Evolutionary conservation across 345 rosid species (phyloP).

Genomic region (Camelina laxa): DNA sequence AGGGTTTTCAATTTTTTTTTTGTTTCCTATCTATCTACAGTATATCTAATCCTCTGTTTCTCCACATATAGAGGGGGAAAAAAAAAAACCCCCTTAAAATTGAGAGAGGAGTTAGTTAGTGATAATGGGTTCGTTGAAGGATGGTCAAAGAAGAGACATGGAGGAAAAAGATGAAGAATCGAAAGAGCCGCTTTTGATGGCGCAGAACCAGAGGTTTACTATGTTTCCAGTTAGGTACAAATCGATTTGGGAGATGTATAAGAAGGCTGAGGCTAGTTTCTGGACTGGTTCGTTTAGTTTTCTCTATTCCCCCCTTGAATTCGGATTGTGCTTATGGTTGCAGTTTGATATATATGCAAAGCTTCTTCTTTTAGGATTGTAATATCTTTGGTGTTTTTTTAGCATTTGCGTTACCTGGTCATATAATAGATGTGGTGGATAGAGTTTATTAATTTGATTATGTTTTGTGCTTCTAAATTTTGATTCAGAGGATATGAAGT

Average conservation of each 20-base stretch:
- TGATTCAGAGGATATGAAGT: not conserved
- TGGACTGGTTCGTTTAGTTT: conserved; percentile 67
- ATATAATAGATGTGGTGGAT: not conserved
- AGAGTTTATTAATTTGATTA: not conserved
- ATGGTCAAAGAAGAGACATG: conserved; percentile 23
- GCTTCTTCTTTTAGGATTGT: conserved; percentile 3
- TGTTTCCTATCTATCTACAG: not conserved
- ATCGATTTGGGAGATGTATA: conserved; percentile 94
- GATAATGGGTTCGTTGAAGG: conserved; percentile 39
- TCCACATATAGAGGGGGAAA: conserved; percentile 1
- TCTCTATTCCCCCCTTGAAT: not conserved
- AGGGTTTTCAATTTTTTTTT: not conserved
- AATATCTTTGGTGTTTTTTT: not conserved
- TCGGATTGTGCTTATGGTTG: not conserved
- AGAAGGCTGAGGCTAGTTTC: conserved; percentile 92
- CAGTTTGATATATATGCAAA: not conserved
- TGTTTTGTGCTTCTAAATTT: not conserved
- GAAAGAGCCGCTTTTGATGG: conserved; percentile 69
- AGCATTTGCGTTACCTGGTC: no score
- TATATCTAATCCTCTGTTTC: conserved; percentile 39
- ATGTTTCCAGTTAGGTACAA: conserved; percentile 86
- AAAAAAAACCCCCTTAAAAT: not conserved
- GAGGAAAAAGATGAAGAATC: conserved; percentile 1
- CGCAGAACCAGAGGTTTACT: conserved; percentile 81
- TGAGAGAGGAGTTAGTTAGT: not conserved